These are phyloP conservation scores for Tolypocladium tropicale DNA, from an alignment of 2,329 filamentous ascomycete species.

Conservation along the genomic window DNA sequence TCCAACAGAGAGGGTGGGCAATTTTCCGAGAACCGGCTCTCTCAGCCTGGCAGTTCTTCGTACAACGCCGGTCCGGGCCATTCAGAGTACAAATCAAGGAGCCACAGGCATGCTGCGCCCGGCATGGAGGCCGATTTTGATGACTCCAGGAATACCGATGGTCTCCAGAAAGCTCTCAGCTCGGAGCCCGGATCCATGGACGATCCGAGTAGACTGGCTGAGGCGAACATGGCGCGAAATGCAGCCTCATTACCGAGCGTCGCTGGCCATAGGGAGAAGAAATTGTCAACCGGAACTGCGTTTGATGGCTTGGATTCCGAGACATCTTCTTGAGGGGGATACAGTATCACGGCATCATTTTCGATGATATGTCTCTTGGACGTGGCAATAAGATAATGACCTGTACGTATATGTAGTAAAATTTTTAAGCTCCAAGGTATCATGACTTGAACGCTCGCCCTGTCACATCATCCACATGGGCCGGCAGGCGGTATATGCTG, in stretches of 20 bases:
- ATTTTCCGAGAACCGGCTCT: slow-evolving; percentile 50
- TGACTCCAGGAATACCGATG: slow-evolving; percentile 21
- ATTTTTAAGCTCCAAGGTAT: not conserved
- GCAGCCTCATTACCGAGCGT: slow-evolving; percentile 12
- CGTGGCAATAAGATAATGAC: not conserved
- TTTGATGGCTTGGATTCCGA: slow-evolving; percentile 21
- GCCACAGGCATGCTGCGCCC: slow-evolving; percentile 20
- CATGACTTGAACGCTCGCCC: not conserved
- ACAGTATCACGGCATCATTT: not conserved
- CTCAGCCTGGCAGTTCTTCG: slow-evolving; percentile 15
- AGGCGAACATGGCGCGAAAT: slow-evolving; percentile 26
- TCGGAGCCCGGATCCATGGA: slow-evolving; percentile 34
- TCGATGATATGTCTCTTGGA: not conserved
- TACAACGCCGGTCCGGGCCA: not conserved
- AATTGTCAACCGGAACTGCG: slow-evolving; percentile 13
- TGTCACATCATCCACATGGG: not conserved
- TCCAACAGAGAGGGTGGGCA: slow-evolving; percentile 50
- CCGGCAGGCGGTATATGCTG: not conserved
- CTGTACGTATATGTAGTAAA: too few species aligned
- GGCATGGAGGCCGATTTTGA: slow-evolving; percentile 24
- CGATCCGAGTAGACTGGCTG: slow-evolving; percentile 36
- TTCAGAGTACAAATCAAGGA: slow-evolving; percentile 3
- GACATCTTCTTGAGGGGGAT: slow-evolving; percentile 11
- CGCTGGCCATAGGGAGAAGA: slow-evolving; percentile 15
- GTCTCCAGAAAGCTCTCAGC: slow-evolving; percentile 26